phyloP scores from a whole-genome alignment of 768 basidiomycete genomes.

The Auricularia heimuer region DNA sequence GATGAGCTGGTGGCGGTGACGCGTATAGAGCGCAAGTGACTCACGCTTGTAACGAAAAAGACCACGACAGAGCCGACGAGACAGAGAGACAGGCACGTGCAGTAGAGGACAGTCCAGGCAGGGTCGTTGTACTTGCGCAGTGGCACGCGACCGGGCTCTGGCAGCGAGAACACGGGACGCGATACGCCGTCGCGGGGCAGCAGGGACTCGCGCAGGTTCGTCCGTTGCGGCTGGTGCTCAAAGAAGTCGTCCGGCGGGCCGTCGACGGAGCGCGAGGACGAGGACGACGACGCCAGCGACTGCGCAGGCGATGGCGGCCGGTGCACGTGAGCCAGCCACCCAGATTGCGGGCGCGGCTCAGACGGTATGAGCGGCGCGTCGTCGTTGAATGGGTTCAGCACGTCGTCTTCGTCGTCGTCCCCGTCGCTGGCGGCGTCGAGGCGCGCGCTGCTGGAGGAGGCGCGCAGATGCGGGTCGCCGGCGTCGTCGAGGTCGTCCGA shows the following conservation, averaged over 20 bases:
- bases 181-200: slow-evolving; percentile 61
- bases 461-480: slow-evolving; percentile 66
- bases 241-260: slow-evolving; percentile 35
- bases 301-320: slow-evolving; percentile 40
- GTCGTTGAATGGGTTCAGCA: not conserved
- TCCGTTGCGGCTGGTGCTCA: slow-evolving; percentile 30
- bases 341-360: slow-evolving; percentile 17
- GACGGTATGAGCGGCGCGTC: slow-evolving; percentile 25
- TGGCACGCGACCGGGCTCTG: slow-evolving; percentile 62
- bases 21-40: slow-evolving; percentile 14
- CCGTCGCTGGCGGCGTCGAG: slow-evolving; percentile 20
- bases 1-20: slow-evolving; percentile 14
- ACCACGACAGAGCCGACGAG: slow-evolving; percentile 55
- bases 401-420: slow-evolving; percentile 21
- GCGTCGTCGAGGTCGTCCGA: slow-evolving; percentile 32
- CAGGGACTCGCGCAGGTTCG: slow-evolving; percentile 63
- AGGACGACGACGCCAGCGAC: slow-evolving; percentile 20
- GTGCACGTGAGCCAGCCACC: slow-evolving; percentile 62
- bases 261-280: slow-evolving; percentile 32
- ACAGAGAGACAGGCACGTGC: slow-evolving; percentile 46
- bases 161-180: slow-evolving; percentile 61
- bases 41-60: slow-evolving; percentile 46
- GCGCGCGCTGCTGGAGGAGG: slow-evolving; percentile 31
- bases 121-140: slow-evolving; percentile 69
- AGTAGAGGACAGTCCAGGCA: slow-evolving; percentile 61